A percentile compares a stretch with the other conserved stretches of the same genome.
phyloP scores from a whole-genome alignment of 108 stramenopile species.

The Schizochytrium sp. region DNA sequence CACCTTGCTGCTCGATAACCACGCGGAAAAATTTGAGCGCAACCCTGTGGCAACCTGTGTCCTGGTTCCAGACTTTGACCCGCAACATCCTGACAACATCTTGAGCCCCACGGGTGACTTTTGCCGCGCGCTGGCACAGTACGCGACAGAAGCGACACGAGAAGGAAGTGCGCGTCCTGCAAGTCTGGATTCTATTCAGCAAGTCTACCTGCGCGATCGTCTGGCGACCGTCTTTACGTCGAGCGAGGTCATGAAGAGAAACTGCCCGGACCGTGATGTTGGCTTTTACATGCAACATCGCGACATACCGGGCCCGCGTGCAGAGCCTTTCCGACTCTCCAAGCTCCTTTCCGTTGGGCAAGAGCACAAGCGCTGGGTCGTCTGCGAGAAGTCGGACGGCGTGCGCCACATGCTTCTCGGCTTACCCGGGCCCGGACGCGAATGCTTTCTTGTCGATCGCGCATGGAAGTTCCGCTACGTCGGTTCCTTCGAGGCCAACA shows the following conservation, averaged over 20 bases:
- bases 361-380: background rate
- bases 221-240: slow-evolving; percentile 2
- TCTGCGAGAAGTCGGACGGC: slow-evolving; percentile 25
- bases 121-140: background rate
- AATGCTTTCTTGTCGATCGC: slow-evolving; percentile 4
- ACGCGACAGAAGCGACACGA: background rate
- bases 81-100: background rate
- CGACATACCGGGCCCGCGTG: slow-evolving; percentile 23
- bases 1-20: slow-evolving; percentile 24
- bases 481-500: background rate
- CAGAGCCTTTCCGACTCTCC: background rate
- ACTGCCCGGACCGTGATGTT: slow-evolving; percentile 18
- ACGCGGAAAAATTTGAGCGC: slow-evolving; percentile 29
- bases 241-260: slow-evolving; percentile 1
- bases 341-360: background rate
- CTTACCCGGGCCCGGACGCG: background rate
- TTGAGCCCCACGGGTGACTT: background rate
- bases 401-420: background rate
- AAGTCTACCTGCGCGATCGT: background rate
- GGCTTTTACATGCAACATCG: background rate
- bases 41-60: slow-evolving; percentile 16
- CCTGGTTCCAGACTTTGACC: background rate
- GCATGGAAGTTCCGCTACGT: background rate
- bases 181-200: background rate
- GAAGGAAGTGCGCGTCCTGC: background rate